Evolutionary conservation across 164 flowering plant species (phyloP).

Genomic region (Stephania japonica): DNA sequence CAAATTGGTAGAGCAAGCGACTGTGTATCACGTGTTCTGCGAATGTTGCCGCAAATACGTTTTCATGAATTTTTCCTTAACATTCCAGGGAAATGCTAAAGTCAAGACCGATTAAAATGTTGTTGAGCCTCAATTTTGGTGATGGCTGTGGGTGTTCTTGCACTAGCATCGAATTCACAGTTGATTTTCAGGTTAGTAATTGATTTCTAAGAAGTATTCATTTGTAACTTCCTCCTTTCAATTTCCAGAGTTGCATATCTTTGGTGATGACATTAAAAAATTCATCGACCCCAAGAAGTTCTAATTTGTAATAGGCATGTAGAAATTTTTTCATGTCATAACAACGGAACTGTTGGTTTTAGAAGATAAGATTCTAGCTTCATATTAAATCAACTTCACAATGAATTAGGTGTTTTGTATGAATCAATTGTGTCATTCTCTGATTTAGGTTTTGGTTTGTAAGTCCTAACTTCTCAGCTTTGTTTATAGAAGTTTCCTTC

Average conservation of each 20-base stretch:
- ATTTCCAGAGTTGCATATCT: no score
- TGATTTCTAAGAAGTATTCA: background rate
- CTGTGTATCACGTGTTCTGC: conserved; percentile 2
- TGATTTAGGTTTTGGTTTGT: background rate
- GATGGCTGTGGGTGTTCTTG: conserved; percentile 69
- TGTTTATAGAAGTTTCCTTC: background rate
- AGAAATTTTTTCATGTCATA: no score
- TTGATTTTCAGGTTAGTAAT: conserved; percentile 65
- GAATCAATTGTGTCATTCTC: background rate
- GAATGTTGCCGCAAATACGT: background rate
- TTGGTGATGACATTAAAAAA: no score
- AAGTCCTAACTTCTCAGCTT: background rate
- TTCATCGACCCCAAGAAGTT: no score
- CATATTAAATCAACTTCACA: background rate
- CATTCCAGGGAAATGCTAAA: conserved; percentile 55
- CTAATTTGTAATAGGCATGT: no score
- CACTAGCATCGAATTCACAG: conserved; percentile 48
- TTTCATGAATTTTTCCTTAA: background rate
- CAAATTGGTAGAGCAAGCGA: background rate
- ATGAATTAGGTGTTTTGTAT: background rate
- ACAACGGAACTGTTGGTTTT: no score
- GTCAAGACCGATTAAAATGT: conserved; percentile 48
- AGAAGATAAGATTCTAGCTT: no score
- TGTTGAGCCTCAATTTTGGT: conserved; percentile 60
- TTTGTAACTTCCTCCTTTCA: background rate